These are phyloP conservation scores for Penicillium sp. DNA, from an alignment of 2,329 filamentous ascomycete species.

Conservation along the genomic window DNA sequence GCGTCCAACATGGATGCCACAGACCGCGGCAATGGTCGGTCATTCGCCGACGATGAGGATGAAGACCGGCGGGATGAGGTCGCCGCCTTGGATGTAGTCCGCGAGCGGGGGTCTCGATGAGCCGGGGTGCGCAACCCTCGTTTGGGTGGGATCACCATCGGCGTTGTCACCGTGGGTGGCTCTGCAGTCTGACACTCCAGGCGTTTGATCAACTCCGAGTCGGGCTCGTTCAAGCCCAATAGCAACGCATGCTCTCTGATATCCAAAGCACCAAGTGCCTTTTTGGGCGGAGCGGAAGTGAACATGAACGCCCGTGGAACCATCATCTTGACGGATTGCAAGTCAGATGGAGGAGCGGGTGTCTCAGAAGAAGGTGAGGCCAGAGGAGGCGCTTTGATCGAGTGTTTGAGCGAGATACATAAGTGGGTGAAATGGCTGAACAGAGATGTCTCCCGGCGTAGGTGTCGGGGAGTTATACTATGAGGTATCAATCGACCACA, in stretches of 20 bases:
- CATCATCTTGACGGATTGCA: slow-evolving; percentile 32
- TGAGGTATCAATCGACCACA: too few species aligned
- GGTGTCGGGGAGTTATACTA: background rate
- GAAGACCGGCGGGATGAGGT: slow-evolving; percentile 21
- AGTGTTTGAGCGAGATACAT: slow-evolving; percentile 38
- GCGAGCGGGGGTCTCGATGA: slow-evolving; percentile 16
- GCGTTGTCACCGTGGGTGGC: slow-evolving; percentile 21
- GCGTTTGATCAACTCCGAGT: slow-evolving; percentile 12
- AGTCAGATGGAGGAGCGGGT: slow-evolving; percentile 2
- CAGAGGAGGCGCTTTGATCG: slow-evolving; percentile 38
- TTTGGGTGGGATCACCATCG: slow-evolving; percentile 35
- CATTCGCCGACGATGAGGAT: slow-evolving; percentile 25
- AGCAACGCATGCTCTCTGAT: slow-evolving; percentile 9
- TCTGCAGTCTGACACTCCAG: too few species aligned
- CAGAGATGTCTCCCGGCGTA: slow-evolving; percentile 7
- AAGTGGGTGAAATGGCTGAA: slow-evolving; percentile 16
- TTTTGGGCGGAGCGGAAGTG: slow-evolving; percentile 26
- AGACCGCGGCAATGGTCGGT: slow-evolving; percentile 47
- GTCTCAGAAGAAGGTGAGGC: slow-evolving; percentile 19
- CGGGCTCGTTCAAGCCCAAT: slow-evolving; percentile 16
- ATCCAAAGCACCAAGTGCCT: slow-evolving; percentile 9
- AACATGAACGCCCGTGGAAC: slow-evolving; percentile 37
- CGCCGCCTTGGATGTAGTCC: slow-evolving; percentile 15
- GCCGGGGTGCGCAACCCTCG: slow-evolving; percentile 20
- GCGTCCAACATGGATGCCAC: slow-evolving; percentile 54